Percentiles rank a stretch among this genome's conserved stretches.
Conservation (phyloP, 495 filamentous ascomycete genomes). For the Parathielavia appendiculata region DNA sequence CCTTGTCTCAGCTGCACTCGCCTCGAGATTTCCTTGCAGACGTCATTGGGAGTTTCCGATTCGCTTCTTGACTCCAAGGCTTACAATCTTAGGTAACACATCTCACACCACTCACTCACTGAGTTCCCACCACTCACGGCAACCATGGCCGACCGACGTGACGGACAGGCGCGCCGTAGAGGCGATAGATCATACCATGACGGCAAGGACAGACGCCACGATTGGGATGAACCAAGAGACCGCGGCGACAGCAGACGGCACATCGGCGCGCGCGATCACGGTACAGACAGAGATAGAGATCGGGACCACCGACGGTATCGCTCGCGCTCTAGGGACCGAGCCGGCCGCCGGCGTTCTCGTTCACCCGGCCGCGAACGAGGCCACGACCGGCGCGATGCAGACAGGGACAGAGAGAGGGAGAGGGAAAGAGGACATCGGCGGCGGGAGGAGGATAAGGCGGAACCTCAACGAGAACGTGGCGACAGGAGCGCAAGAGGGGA, state of each 20-base stretch:
- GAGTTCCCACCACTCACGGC: neutral
- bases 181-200: constrained; percentile 25
- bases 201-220: constrained; percentile 22
- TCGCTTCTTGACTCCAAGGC: neutral
- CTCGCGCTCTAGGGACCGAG: constrained; percentile 39
- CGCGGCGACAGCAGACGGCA: constrained; percentile 32
- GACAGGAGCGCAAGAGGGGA: constrained; percentile 21
- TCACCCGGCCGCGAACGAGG: constrained; percentile 38
- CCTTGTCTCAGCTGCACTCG: constrained; percentile 21
- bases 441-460: constrained; percentile 20
- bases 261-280: constrained; percentile 28
- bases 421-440: constrained; percentile 19
- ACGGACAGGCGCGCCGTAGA: constrained; percentile 25
- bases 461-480: constrained; percentile 12
- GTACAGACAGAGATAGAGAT: constrained; percentile 34
- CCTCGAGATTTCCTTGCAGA: constrained; percentile 21
- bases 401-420: constrained; percentile 4
- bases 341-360: constrained; percentile 30
- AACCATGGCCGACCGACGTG: constrained; percentile 27
- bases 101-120: neutral
- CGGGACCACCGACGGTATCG: constrained; percentile 31
- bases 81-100: neutral
- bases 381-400: constrained; percentile 27
- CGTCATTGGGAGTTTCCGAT: constrained; percentile 14
- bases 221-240: constrained; percentile 19